A percentile compares a stretch with the other conserved stretches of the same genome.
Evolutionary conservation across 2,329 filamentous ascomycete species (phyloP).

Genomic region (Graphiopsis chlorocephala): DNA sequence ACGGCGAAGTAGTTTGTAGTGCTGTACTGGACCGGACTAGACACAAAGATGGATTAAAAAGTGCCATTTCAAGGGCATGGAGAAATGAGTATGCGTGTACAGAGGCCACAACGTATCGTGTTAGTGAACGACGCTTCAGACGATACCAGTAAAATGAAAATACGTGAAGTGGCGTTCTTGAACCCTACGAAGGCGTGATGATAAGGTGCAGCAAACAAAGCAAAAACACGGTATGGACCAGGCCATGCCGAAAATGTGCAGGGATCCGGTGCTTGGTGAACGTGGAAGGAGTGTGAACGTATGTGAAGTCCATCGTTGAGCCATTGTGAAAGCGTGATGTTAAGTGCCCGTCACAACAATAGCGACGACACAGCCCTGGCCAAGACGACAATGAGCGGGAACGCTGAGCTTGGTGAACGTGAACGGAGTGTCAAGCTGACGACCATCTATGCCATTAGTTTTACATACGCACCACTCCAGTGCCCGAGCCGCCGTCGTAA

Average conservation of each 20-base stretch:
- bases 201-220: not conserved
- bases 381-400: not conserved
- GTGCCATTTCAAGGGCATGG: not conserved
- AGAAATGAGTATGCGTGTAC: not conserved
- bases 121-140: not conserved
- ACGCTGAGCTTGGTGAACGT: not conserved
- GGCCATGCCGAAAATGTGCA: not conserved
- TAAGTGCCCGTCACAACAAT: no score
- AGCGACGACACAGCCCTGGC: no score
- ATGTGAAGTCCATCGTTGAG: not conserved
- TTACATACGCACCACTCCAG: slow-evolving; percentile 8
- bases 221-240: not conserved
- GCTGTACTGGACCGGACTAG: not conserved
- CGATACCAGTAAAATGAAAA: not conserved
- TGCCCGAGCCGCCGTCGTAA: not conserved
- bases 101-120: not conserved
- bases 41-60: not conserved
- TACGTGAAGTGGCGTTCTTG: not conserved
- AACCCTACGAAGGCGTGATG: not conserved
- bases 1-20: not conserved
- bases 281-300: not conserved
- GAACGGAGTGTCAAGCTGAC: not conserved
- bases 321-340: not conserved
- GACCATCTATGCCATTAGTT: slow-evolving; percentile 14
- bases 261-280: not conserved